phyloP scores from a whole-genome alignment of 768 basidiomycete genomes.

The Suillus alpinus region DNA sequence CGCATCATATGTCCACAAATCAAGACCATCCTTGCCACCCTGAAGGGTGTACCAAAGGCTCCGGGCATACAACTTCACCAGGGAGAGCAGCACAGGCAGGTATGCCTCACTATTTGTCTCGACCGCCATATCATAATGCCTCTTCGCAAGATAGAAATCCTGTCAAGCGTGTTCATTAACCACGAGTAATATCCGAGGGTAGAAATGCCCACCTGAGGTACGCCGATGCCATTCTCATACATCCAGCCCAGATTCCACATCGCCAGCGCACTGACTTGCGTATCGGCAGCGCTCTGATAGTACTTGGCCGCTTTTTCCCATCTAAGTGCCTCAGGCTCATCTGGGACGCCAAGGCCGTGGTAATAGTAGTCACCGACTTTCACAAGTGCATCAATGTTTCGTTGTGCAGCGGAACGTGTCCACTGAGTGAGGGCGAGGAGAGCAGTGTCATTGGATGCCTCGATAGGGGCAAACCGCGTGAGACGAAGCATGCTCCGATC shows the following conservation, averaged over 20 bases:
- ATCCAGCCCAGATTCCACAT: conserved; percentile 99
- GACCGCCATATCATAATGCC: conserved; percentile 88
- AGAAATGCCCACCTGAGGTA: conserved; percentile 62
- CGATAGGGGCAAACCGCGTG: conserved; percentile 64
- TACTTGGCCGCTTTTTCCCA: conserved; percentile 91
- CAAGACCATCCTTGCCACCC: conserved; percentile 68
- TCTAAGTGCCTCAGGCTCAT: conserved; percentile 59
- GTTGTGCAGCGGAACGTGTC: conserved; percentile 91
- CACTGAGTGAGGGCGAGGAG: conserved; percentile 86
- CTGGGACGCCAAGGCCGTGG: conserved; percentile 77
- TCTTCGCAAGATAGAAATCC: conserved; percentile 96
- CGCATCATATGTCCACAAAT: conserved; percentile 60
- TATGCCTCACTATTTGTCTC: conserved; percentile 90
- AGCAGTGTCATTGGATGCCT: conserved; percentile 81
- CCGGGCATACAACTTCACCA: conserved; percentile 76
- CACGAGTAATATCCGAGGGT: neutral
- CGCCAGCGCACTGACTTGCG: conserved; percentile 87
- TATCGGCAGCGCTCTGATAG: conserved; percentile 93
- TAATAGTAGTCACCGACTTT: conserved; percentile 99
- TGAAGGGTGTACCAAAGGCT: conserved; percentile 82
- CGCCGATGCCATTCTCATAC: conserved; percentile 96
- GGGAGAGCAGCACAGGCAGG: conserved; percentile 79
- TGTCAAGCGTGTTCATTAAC: conserved; percentile 22
- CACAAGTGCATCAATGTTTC: conserved; percentile 94
- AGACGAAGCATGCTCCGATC: conserved; percentile 70